Percentiles rank a stretch among this genome's conserved stretches.
phyloP scores from a whole-genome alignment of 2,329 filamentous ascomycete species.

The Nannizziopsis arthrosporioides region DNA sequence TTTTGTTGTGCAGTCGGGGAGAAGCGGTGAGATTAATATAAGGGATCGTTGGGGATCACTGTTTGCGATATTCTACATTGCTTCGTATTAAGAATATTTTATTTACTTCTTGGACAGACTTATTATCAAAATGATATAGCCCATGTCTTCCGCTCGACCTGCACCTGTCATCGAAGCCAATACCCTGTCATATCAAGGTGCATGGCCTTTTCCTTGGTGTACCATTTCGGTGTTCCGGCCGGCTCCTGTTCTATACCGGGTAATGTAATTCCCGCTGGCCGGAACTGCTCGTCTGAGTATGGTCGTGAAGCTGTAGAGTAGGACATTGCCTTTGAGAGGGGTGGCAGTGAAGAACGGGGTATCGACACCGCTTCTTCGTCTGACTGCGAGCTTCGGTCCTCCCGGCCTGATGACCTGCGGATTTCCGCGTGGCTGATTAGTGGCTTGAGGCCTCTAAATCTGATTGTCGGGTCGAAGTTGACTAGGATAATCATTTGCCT shows the following conservation, averaged over 20 bases:
- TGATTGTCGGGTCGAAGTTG: slow-evolving; percentile 16
- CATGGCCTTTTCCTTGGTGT: slow-evolving; percentile 12
- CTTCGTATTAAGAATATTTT: too few relatives aligned
- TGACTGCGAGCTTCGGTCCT: background rate
- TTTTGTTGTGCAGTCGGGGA: too few relatives aligned
- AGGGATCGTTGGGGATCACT: too few relatives aligned
- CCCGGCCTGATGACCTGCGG: background rate
- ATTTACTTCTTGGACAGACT: background rate
- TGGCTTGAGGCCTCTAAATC: slow-evolving; percentile 12
- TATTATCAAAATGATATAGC: background rate
- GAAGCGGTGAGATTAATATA: too few relatives aligned
- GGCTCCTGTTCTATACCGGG: background rate
- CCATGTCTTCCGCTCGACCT: background rate
- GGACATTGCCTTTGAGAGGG: slow-evolving; percentile 2
- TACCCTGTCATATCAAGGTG: slow-evolving; percentile 15
- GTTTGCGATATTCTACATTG: too few relatives aligned
- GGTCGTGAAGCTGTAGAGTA: slow-evolving; percentile 8
- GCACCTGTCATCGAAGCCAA: slow-evolving; percentile 14
- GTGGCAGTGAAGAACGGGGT: background rate
- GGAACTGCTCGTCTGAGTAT: slow-evolving; percentile 2
- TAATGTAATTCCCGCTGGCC: background rate
- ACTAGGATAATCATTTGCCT: slow-evolving; percentile 14
- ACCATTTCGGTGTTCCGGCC: slow-evolving; percentile 7
- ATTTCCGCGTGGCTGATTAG: background rate
- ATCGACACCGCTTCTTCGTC: background rate